A percentile compares a stretch with the other conserved stretches of the same genome.
These are phyloP conservation scores for Calamus simplicifolius DNA, from an alignment of 176 grass and related monocot genomes.

Conservation along the genomic window DNA sequence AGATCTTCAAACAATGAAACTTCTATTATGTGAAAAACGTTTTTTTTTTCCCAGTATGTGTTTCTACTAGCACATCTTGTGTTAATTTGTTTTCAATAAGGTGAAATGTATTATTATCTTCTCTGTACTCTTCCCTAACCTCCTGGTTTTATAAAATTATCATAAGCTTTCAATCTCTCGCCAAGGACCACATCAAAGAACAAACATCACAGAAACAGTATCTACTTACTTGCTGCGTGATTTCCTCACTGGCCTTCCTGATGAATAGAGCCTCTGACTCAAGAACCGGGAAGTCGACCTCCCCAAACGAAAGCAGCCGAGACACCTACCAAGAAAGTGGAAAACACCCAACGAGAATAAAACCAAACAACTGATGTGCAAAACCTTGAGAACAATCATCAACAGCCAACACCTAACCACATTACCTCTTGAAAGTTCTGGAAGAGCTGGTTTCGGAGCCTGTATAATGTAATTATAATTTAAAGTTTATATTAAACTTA, in stretches of 20 bases:
- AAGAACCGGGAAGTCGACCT: constrained; percentile 92
- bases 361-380: constrained; percentile 28
- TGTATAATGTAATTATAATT: too few relatives aligned
- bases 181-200: too few relatives aligned
- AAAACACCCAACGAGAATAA: constrained; percentile 8
- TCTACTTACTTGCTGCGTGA: constrained; percentile 54
- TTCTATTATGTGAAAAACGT: too few relatives aligned
- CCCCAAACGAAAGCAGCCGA: constrained; percentile 62
- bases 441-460: constrained; percentile 81
- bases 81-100: too few relatives aligned
- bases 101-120: too few relatives aligned
- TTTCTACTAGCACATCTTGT: too few relatives aligned
- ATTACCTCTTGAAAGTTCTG: constrained; percentile 65
- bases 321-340: constrained; percentile 35
- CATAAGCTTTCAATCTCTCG: too few relatives aligned
- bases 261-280: constrained; percentile 85
- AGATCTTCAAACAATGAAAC: too few relatives aligned
- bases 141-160: too few relatives aligned
- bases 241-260: constrained; percentile 74
- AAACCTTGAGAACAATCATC: neutral
- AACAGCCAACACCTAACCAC: neutral
- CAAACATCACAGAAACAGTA: neutral
- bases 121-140: too few relatives aligned
- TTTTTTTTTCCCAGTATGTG: too few relatives aligned
- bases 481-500: too few relatives aligned